Evolutionary conservation across 2,329 filamentous ascomycete genomes (phyloP).

Genomic region (Colletotrichum ledebouriae): DNA sequence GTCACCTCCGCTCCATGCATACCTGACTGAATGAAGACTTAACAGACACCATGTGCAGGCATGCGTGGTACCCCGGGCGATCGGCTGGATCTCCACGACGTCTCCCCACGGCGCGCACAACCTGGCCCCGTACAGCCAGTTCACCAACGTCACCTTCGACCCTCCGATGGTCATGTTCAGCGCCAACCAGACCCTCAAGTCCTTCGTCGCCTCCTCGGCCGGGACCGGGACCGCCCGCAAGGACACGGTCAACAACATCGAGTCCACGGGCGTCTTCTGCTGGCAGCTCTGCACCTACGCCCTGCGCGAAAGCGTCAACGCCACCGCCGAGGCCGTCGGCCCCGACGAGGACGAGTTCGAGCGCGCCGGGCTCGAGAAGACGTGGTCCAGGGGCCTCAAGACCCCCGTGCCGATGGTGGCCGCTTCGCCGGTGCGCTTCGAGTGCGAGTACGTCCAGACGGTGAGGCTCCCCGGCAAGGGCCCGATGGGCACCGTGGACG

Average conservation of each 20-base stretch:
- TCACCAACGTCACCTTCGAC: constrained; percentile 29
- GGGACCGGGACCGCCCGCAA: not conserved
- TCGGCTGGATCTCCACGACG: constrained; percentile 28
- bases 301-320: constrained; percentile 22
- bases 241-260: constrained; percentile 28
- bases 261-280: constrained; percentile 20
- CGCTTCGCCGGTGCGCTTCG: constrained; percentile 17
- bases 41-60: not conserved
- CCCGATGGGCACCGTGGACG: constrained; percentile 18
- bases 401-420: constrained; percentile 14
- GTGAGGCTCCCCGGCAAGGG: constrained; percentile 23
- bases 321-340: constrained; percentile 10
- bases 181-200: not conserved
- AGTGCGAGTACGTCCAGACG: constrained; percentile 33
- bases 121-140: constrained; percentile 22
- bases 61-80: constrained; percentile 25
- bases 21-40: not conserved
- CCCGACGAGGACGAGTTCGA: constrained; percentile 26
- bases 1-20: not conserved
- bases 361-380: constrained; percentile 15
- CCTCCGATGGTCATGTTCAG: constrained; percentile 32
- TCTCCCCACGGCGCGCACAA: constrained; percentile 19
- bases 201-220: not conserved
- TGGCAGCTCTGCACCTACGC: constrained; percentile 27
- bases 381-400: constrained; percentile 10